Base-by-base conservation (phyloP, 148 eudicot species). In the Pouteria glomerata region DNA sequence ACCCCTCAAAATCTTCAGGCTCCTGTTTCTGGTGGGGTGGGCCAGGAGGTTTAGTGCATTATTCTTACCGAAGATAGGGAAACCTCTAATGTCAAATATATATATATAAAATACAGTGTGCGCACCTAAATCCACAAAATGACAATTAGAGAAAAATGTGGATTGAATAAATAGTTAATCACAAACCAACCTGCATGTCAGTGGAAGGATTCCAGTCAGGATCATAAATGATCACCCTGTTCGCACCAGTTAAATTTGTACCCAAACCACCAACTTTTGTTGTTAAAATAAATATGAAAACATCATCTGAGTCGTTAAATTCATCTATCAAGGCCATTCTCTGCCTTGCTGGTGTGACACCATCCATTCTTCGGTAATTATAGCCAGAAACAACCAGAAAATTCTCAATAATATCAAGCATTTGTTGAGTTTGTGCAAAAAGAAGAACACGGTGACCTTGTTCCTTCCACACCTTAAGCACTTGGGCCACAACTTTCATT, bases 121-220 rank as follows among this genome's bases (percentile, higher is more conserved):
- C 21, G 39, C 19, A 64, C 31, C 24, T n/a, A 51, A 56, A 31
- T 39, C 64, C 19, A 29, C 11, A 70, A 12, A 27, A 26, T 21
- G 5, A 57, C 27, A 18, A 69, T n/a, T 19, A 4, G 33, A 31
- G 35, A 29, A 57, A 52, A 37, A 57, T 4, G 34, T 5, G 24
- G 39, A 29, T 1, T 45, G 58, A 66, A 45, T 7, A 19, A 78
- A 59, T 21, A 65, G 33, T 26, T 4, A 55, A 44, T 44, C 75
- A 66, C 8, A 68, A 65, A 71, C 78, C 77, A 29, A 95, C 99
- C 99, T 95, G 99, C 87, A 89, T 91, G 69, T 95, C 99, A 15
- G 97, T 95, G 55, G 99, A 95, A 52, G 99, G 99, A 77, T 95
- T 95, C 97, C 99, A 95, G 57, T 95, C 99, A 57, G 99, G 99